These are phyloP conservation scores for Aegilops umbellulata DNA, from an alignment of 176 grass and related monocot genomes.

Conservation along the genomic window DNA sequence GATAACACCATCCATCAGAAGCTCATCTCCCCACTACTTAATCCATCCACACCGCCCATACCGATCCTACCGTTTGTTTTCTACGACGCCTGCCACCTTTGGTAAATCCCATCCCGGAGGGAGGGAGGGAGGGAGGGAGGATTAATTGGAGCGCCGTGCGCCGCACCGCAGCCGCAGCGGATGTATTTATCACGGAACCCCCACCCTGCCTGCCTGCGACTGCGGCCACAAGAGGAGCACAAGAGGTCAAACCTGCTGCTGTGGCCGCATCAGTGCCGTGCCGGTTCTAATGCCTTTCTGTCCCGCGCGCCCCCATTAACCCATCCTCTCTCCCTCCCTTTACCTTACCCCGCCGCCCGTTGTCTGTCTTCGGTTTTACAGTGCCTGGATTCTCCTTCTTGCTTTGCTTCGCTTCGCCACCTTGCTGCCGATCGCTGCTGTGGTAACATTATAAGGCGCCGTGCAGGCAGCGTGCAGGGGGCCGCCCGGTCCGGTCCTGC, in stretches of 20 bases:
- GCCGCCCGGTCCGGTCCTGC: background rate
- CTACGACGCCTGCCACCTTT: slow-evolving; percentile 41
- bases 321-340: background rate
- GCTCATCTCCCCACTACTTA: slow-evolving; percentile 16
- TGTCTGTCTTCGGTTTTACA: too few species aligned
- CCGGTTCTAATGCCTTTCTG: slow-evolving; percentile 61
- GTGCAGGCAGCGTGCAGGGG: slow-evolving; percentile 18
- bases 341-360: too few species aligned
- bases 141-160: slow-evolving; percentile 2
- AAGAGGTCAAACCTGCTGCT: slow-evolving; percentile 44
- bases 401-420: background rate
- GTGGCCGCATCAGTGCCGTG: slow-evolving; percentile 19
- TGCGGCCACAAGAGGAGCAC: background rate
- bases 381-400: too few species aligned
- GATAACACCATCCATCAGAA: background rate
- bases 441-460: slow-evolving; percentile 30
- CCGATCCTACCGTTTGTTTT: background rate
- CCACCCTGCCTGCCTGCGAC: background rate
- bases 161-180: background rate
- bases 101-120: background rate
- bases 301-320: slow-evolving; percentile 36
- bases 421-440: slow-evolving; percentile 23
- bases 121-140: background rate
- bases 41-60: background rate
- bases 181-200: background rate